Evolutionary conservation across 495 filamentous ascomycete genomes (phyloP).

Genomic region (Trichocladium uniseriatum): DNA sequence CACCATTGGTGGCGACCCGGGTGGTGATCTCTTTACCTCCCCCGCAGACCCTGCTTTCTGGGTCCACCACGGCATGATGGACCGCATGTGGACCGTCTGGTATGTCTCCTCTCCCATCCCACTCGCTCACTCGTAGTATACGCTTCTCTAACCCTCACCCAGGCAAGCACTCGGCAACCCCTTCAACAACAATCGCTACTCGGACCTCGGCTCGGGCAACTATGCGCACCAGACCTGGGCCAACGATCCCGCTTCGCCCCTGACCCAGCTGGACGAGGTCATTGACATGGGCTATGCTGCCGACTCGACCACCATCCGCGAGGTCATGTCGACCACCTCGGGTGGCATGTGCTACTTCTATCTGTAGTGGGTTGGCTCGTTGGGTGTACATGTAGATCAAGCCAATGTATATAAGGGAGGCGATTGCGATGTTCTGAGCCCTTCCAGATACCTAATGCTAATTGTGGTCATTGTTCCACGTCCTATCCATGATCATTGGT

Average conservation of each 20-base stretch:
- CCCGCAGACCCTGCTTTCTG: conserved; percentile 61
- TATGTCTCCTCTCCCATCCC: conserved; percentile 25
- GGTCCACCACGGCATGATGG: conserved; percentile 58
- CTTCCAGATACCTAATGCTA: too few species aligned
- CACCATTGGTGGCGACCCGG: conserved; percentile 51
- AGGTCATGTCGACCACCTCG: conserved; percentile 33
- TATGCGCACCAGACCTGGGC: conserved; percentile 44
- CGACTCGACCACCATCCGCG: conserved; percentile 28
- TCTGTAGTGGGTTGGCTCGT: too few species aligned
- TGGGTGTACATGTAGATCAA: too few species aligned
- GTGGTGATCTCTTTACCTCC: conserved; percentile 47
- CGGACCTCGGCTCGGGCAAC: conserved; percentile 28
- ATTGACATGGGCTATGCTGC: conserved; percentile 33
- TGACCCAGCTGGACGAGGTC: conserved; percentile 29
- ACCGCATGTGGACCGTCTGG: conserved; percentile 47
- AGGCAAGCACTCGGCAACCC: conserved; percentile 21
- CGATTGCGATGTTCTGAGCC: too few species aligned
- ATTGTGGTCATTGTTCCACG: too few species aligned
- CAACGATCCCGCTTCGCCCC: conserved; percentile 34
- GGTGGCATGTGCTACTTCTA: conserved; percentile 40
- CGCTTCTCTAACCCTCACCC: too few species aligned
- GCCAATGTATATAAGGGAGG: too few species aligned
- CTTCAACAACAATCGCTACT: conserved; percentile 24
- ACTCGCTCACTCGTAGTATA: too few species aligned
- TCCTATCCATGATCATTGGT: too few species aligned